Evolutionary conservation across 2,329 filamentous ascomycete genomes (phyloP).

Genomic region (Coccinonectria pachysandricola): DNA sequence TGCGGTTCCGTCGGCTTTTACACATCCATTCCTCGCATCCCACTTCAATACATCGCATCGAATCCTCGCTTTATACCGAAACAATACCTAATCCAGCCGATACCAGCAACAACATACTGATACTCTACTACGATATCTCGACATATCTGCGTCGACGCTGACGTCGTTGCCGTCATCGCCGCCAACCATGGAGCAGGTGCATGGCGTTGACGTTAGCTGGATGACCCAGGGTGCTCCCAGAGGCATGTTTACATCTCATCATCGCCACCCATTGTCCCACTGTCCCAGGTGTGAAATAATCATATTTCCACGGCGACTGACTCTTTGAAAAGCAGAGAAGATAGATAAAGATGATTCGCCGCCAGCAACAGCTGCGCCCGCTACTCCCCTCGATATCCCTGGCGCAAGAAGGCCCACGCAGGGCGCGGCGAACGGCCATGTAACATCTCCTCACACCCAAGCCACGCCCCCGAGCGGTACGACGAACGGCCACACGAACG

Average conservation of each 20-base stretch:
- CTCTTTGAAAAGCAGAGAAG: too few species aligned
- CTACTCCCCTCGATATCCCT: slow-evolving; percentile 25
- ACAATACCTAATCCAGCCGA: too few species aligned
- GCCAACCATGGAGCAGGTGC: slow-evolving; percentile 62
- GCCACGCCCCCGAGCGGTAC: slow-evolving; percentile 11
- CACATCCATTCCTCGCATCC: too few species aligned
- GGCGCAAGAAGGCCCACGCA: slow-evolving; percentile 16
- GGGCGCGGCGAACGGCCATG: slow-evolving; percentile 12
- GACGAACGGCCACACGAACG: too few species aligned
- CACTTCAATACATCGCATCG: too few species aligned
- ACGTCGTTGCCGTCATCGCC: slow-evolving; percentile 4
- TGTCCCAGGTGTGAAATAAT: too few species aligned
- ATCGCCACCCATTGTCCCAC: not conserved
- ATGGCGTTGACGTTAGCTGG: slow-evolving; percentile 83
- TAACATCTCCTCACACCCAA: slow-evolving; percentile 12
- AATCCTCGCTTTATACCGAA: too few species aligned
- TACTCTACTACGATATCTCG: slow-evolving; percentile 1
- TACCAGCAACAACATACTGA: too few species aligned
- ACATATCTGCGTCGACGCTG: slow-evolving; percentile 4
- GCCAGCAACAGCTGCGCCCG: slow-evolving; percentile 15
- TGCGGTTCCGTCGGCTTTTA: too few species aligned
- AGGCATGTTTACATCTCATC: slow-evolving; percentile 44
- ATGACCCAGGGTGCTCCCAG: slow-evolving; percentile 71
- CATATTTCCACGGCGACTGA: too few species aligned
- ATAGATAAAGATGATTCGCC: slow-evolving; percentile 22